Conservation (phyloP, 2,329 filamentous ascomycete genomes). For the Emmonsia crescens region DNA sequence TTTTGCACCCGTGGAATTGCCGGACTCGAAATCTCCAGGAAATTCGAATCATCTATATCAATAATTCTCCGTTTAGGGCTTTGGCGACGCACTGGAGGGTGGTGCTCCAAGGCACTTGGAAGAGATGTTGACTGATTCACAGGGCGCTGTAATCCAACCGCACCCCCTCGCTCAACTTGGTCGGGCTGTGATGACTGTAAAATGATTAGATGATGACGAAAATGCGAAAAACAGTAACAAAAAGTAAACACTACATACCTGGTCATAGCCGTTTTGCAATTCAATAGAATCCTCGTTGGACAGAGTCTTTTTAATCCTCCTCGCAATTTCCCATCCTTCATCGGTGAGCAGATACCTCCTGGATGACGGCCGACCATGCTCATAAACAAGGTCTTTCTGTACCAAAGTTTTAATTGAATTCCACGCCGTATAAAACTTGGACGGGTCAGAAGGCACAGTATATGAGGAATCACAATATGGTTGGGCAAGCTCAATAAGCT, state of each 20-base stretch:
- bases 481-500: constrained; percentile 60
- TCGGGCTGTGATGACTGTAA: background rate
- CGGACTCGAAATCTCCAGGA: background rate
- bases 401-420: constrained; percentile 68
- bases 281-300: constrained; percentile 11
- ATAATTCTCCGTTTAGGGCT: background rate
- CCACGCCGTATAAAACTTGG: constrained; percentile 69
- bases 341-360: constrained; percentile 62
- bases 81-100: background rate
- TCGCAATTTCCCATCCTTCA: constrained; percentile 65
- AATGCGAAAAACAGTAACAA: background rate
- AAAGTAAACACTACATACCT: background rate
- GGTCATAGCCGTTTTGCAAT: background rate
- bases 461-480: constrained; percentile 64
- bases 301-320: constrained; percentile 47
- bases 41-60: constrained; percentile 1
- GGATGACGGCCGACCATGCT: constrained; percentile 55
- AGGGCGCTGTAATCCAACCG: background rate
- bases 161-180: background rate
- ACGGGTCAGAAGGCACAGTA: constrained; percentile 54
- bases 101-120: background rate
- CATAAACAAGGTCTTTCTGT: constrained; percentile 62
- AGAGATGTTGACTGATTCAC: background rate
- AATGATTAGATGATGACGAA: background rate
- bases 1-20: background rate